Conservation (phyloP, 768 basidiomycete species). For the Suillus hirtellus region DNA sequence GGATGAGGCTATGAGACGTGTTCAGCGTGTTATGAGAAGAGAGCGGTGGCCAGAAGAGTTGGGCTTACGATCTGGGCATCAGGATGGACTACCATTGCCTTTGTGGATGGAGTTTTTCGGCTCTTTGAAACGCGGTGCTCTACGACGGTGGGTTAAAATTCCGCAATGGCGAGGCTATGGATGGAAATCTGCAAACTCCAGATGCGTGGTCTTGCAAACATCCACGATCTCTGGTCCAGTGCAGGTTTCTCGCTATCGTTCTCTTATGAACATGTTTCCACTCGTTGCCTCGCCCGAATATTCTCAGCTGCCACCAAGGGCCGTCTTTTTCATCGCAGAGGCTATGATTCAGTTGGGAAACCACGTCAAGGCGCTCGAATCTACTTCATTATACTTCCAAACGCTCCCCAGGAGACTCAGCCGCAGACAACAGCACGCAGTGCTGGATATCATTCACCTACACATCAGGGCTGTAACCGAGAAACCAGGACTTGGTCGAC, state of each 20-base stretch:
- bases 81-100: constrained; percentile 38
- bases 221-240: constrained; percentile 18
- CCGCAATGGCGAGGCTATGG: not conserved
- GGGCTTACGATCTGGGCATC: constrained; percentile 5
- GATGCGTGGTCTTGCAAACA: constrained; percentile 16
- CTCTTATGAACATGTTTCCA: constrained; percentile 45
- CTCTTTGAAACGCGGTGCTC: constrained; percentile 39
- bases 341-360: constrained; percentile 46
- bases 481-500: constrained; percentile 41
- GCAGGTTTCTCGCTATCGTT: constrained; percentile 25
- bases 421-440: constrained; percentile 33
- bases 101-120: constrained; percentile 67
- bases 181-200: not conserved
- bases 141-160: constrained; percentile 21
- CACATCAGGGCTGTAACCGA: constrained; percentile 38
- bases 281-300: constrained; percentile 35
- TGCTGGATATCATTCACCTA: constrained; percentile 57
- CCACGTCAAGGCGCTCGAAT: constrained; percentile 39
- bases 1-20: constrained; percentile 55
- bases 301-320: constrained; percentile 40
- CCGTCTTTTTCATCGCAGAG: constrained; percentile 46
- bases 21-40: constrained; percentile 24
- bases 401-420: constrained; percentile 46
- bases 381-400: constrained; percentile 51
- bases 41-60: constrained; percentile 15